phyloP scores from a whole-genome alignment of 306 rosid species.

The Prunus fruticosa region DNA sequence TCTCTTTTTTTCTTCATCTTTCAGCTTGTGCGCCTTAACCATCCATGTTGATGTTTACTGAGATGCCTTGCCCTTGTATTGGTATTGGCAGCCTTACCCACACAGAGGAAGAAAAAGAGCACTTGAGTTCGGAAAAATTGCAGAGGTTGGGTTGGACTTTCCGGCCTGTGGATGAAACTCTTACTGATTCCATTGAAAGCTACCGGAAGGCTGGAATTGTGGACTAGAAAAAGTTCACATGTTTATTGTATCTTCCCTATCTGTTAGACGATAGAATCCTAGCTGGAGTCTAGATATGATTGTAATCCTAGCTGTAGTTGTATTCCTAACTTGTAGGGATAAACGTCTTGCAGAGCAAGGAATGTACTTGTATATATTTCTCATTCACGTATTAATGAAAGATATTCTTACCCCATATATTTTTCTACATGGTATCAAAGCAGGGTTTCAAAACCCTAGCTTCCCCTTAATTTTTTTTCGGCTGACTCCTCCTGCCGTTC shows the following conservation, averaged over 20 bases:
- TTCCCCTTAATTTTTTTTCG: no score
- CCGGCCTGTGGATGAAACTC: slow-evolving; percentile 32
- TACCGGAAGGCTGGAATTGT: slow-evolving; percentile 16
- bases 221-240: background rate
- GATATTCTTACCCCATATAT: no score
- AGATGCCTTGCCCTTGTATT: background rate
- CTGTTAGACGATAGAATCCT: no score
- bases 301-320: no score
- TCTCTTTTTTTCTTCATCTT: background rate
- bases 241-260: background rate
- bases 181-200: slow-evolving; percentile 16
- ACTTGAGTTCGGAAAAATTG: slow-evolving; percentile 40
- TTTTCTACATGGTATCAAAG: no score
- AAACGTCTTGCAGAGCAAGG: no score
- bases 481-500: no score
- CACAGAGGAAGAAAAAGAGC: background rate
- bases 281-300: no score
- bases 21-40: background rate
- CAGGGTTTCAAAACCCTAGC: no score
- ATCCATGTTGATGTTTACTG: background rate
- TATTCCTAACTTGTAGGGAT: no score
- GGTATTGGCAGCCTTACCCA: background rate
- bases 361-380: no score
- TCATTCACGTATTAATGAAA: no score
- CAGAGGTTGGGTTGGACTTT: slow-evolving; percentile 54